phyloP scores from a whole-genome alignment of 2,329 filamentous ascomycete genomes.

The Aspergillus felis region DNA sequence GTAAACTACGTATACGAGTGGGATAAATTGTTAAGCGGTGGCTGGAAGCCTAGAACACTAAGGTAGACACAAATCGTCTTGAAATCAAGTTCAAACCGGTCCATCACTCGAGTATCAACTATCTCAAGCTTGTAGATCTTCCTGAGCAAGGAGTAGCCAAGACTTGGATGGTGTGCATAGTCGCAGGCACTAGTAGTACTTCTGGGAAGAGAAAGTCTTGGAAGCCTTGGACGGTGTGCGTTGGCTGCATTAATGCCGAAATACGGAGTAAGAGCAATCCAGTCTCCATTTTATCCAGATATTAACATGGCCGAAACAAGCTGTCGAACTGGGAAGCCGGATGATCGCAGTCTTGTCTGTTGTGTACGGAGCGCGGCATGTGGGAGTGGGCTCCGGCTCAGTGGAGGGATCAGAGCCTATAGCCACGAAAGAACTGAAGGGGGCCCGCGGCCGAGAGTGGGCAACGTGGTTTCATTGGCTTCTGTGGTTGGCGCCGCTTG shows the following conservation, averaged over 20 bases:
- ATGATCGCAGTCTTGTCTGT: neutral
- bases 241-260: neutral
- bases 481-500: constrained; percentile 28
- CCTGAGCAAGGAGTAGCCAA: neutral
- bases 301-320: neutral
- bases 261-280: neutral
- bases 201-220: neutral
- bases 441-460: neutral
- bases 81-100: too few relatives aligned
- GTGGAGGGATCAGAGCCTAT: neutral
- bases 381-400: neutral
- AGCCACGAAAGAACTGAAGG: neutral
- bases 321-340: neutral
- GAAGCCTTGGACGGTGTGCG: neutral
- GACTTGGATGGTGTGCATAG: neutral
- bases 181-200: neutral
- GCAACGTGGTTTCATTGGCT: constrained; percentile 25
- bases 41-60: too few relatives aligned
- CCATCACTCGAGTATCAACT: neutral
- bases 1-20: too few relatives aligned
- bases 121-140: neutral
- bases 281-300: neutral
- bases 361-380: neutral
- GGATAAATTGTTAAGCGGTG: too few relatives aligned
- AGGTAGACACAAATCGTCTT: too few relatives aligned